These are phyloP conservation scores for Boletus barrowsii DNA, from an alignment of 768 basidiomycete species.

Conservation along the genomic window DNA sequence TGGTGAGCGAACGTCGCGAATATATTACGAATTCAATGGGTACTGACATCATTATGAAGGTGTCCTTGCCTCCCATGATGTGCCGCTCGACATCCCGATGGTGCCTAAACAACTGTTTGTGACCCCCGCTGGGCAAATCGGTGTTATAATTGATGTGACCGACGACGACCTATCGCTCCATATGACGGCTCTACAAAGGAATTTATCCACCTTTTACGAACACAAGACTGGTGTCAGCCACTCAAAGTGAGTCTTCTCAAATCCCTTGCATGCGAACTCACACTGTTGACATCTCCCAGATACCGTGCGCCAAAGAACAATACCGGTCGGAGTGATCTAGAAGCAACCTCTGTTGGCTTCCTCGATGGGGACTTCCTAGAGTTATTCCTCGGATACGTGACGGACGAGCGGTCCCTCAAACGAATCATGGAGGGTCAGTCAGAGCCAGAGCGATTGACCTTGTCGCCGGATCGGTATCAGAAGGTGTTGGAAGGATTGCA, in stretches of 20 bases:
- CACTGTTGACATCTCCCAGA: conserved; percentile 35
- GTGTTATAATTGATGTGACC: conserved; percentile 61
- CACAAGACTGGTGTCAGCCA: conserved; percentile 59
- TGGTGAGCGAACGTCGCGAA: conserved; percentile 39
- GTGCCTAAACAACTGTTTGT: conserved; percentile 67
- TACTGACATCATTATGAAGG: conserved; percentile 39
- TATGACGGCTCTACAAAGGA: conserved; percentile 72
- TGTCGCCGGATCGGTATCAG: conserved; percentile 37
- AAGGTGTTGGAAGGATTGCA: conserved; percentile 14
- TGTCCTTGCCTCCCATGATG: conserved; percentile 46
- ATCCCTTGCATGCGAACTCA: background rate
- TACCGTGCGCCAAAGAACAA: conserved; percentile 66
- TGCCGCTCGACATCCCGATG: conserved; percentile 40
- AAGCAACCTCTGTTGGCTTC: conserved; percentile 65
- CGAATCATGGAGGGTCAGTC: conserved; percentile 55
- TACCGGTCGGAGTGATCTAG: conserved; percentile 55
- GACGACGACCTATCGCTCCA: conserved; percentile 49
- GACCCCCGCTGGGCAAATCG: conserved; percentile 77
- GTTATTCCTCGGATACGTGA: conserved; percentile 47
- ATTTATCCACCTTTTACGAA: conserved; percentile 54
- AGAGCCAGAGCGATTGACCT: conserved; percentile 54
- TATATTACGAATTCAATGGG: background rate
- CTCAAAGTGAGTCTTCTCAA: conserved; percentile 45
- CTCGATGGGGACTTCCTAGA: conserved; percentile 88
- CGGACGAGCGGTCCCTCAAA: conserved; percentile 41